phyloP scores from a whole-genome alignment of 805 yeast genomes.

The Barnettozyma pratensis region DNA sequence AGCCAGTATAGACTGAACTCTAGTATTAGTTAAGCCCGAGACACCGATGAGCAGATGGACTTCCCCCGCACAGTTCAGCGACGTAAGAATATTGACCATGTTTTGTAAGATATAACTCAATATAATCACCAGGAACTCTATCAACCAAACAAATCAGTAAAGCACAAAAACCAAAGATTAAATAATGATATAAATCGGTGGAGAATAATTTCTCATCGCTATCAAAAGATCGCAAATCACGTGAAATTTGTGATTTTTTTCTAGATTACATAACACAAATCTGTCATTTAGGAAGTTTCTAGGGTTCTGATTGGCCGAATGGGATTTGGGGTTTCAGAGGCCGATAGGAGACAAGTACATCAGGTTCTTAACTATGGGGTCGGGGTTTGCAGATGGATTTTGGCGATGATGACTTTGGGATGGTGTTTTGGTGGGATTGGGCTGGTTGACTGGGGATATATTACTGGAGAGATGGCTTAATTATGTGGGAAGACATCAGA shows the following conservation, averaged over 20 bases:
- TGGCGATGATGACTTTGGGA: not conserved
- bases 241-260: not conserved
- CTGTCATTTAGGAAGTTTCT: not conserved
- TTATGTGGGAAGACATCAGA: too few relatives aligned
- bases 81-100: constrained; percentile 12
- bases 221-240: not conserved
- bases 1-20: constrained; percentile 44
- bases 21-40: constrained; percentile 38
- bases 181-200: not conserved
- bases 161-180: not conserved
- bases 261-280: not conserved
- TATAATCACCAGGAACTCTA: not conserved
- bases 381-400: too few relatives aligned
- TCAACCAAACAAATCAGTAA: not conserved
- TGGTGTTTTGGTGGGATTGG: not conserved
- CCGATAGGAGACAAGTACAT: not conserved
- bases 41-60: constrained; percentile 54
- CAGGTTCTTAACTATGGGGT: too few relatives aligned
- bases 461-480: too few relatives aligned
- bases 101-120: not conserved
- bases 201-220: too few relatives aligned
- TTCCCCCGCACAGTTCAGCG: constrained; percentile 41
- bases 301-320: not conserved
- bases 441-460: too few relatives aligned
- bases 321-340: constrained; percentile 3